Percentiles rank a stretch among this genome's conserved stretches.
These are phyloP conservation scores for Skeletonema menzelii DNA, from an alignment of 108 stramenopile genomes.

Conservation along the genomic window DNA sequence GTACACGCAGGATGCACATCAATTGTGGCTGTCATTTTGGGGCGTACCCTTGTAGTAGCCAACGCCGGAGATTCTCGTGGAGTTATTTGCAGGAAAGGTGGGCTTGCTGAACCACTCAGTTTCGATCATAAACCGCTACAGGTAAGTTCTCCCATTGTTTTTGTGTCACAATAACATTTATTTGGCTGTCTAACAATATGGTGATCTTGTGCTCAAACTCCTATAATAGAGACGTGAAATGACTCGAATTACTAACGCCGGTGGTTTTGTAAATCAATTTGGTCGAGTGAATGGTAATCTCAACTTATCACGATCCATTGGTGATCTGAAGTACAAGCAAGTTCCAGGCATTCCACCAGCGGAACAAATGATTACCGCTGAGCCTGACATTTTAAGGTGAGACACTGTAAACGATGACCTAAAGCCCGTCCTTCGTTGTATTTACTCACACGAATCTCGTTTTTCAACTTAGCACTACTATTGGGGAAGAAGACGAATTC, in stretches of 20 bases:
- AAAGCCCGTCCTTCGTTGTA: not conserved
- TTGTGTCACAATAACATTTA: not conserved
- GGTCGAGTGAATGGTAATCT: conserved; percentile 97
- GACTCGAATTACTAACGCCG: conserved; percentile 79
- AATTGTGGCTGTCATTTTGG: conserved; percentile 85
- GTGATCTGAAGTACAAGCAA: conserved; percentile 97
- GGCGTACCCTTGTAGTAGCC: conserved; percentile 81
- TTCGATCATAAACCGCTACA: conserved; percentile 91
- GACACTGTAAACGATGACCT: conserved; percentile 5
- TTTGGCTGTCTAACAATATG: not conserved
- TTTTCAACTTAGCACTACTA: conserved; percentile 25
- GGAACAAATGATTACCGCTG: conserved; percentile 90
- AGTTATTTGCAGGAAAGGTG: conserved; percentile 78
- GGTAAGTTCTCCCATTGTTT: conserved; percentile 22
- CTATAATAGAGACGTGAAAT: conserved; percentile 71
- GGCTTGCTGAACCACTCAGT: conserved; percentile 66
- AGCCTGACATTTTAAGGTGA: conserved; percentile 89
- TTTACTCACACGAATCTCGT: not conserved
- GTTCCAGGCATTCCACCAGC: conserved; percentile 68
- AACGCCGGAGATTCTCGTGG: conserved; percentile 93
- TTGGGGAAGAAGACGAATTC: conserved; percentile 83
- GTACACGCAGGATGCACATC: conserved; percentile 96
- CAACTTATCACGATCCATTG: conserved; percentile 93
- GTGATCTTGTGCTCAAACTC: not conserved
- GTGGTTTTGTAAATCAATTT: conserved; percentile 94